Evolutionary conservation across 768 basidiomycete genomes (phyloP), one percentile per base, ranked within the genome.

Genomic region (Chlorophyllum brunneum): DNA sequence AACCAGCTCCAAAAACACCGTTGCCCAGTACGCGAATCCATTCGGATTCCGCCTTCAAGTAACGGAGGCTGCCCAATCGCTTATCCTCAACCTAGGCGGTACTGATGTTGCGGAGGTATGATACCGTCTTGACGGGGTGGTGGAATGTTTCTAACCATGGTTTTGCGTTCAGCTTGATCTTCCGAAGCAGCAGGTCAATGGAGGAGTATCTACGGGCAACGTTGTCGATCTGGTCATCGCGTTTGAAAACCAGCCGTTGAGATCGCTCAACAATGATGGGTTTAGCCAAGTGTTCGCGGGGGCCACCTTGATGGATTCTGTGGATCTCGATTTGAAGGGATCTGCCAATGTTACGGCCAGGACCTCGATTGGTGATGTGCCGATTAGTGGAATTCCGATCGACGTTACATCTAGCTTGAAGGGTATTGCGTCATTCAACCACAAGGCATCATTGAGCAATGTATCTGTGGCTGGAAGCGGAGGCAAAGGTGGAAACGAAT

Each of bases 31-130:
- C 64, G 79, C 78, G 65, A 89, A 88, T 65, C 86, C 87, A 1
- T 88, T 88, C 62, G 86, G 86, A 3, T 89, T 89, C 67, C 79
- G 82, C 9, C 63, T 88, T 48, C 84, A 87, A 59, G 82, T 86
- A 20, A 63, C 81, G 9, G 71, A 78, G 56, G 69, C 80, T 2
- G 73, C 75, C 0, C 73, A 86, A 59, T 74, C 76, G 20, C 77
- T 88, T 56, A 71, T 71, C 41, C 65, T 89, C 40, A 70, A 67
- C 15, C 66, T 67, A 4, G 69, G 70, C 18, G 81, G 82, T 4
- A 62, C 69, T 23, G 67, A 81, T 51, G 72, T 79, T 31, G 84
- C 84, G 24, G 65, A 75, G 64, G 83, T 85, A 62, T 50, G 71
- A 53, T 11, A 18, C 6, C 24, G 9, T 27, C 29, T 51, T 23